phyloP scores from a whole-genome alignment of 257 asterid species.

The Solanum sitiens region DNA sequence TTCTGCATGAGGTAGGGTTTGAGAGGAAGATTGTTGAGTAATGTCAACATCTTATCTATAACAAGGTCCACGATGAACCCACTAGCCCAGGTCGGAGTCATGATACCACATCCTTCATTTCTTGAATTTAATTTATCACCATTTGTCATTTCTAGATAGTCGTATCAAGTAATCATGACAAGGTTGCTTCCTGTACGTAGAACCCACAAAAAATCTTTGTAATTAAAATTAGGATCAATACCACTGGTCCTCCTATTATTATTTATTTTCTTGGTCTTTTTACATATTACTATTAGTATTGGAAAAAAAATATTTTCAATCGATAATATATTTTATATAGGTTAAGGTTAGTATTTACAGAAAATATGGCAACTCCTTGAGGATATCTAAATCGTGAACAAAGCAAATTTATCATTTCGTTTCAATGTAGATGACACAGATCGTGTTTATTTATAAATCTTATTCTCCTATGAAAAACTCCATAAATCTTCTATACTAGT shows the following conservation, averaged over 20 bases:
- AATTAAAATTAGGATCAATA: neutral
- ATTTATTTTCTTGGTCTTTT: neutral
- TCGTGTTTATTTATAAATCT: neutral
- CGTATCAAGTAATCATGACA: neutral
- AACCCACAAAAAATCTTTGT: neutral
- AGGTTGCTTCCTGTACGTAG: neutral
- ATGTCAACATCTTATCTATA: too few species aligned
- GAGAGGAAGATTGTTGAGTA: fast-evolving
- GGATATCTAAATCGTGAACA: neutral
- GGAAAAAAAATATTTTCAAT: neutral
- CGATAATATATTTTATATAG: neutral
- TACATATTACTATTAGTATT: neutral
- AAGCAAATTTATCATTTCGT: neutral
- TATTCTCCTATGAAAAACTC: neutral
- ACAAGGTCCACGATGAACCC: fast-evolving
- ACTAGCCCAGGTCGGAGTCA: neutral
- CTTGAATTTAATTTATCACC: neutral
- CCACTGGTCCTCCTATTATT: neutral
- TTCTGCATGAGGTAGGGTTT: fast-evolving
- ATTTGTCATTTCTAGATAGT: neutral
- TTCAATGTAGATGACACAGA: neutral
- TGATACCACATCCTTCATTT: neutral
- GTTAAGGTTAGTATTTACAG: neutral
- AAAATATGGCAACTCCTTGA: neutral
- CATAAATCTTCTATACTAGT: neutral